Base-by-base conservation (phyloP, 1,284 basidiomycete species). In the Tilletia horrida region DNA sequence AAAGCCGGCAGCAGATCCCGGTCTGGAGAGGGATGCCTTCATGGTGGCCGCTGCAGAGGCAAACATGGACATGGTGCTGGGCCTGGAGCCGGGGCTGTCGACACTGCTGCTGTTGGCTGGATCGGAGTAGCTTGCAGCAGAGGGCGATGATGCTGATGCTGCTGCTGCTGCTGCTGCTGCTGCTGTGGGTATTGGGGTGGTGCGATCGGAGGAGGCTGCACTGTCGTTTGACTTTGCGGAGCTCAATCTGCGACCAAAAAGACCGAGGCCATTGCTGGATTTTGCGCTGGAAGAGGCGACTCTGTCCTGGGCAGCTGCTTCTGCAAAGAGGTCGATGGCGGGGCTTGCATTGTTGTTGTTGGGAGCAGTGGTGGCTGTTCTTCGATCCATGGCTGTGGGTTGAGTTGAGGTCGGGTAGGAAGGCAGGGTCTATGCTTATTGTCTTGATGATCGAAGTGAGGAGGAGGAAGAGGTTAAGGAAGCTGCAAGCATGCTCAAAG, bases 291-390 rank as follows among this genome's bases (percentile, higher is more conserved):
- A n/a, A n/a, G n/a, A n/a, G 29, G 13, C 13, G 7, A 14, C 9
- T 16, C 13, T 14, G 29, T 59, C 29, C 14, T 59, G 13, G 27
- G 29, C 27, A 4, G 25, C 27, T 25, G 55, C 55, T 35, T 59
- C 55, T 25, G 27, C 55, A 7, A 29, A 59, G 55, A 59, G 55
- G 16, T 59, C 55, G 55, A 59, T n/a, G 14, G 55, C 55, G 8
- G 55, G 18, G 14, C 16, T 52, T 21, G 1, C 50, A 27, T 25
- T 48, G 50, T 9, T 18, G 47, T n/a, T 21, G 18, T 4, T 8
- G 31, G 1, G n/a, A 21, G 16, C 16, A 31, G 29, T 31, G 27
- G 55, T 13, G 2, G 55, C 31, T 29, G 27, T 59, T 31, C 50
- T 52, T 21, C 50, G 21, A 14, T 14, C 50, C 27, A 25, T 52